Evolutionary conservation across 78 protist genomes (phyloP).

Genomic region (Pelomyxa schiedti): DNA sequence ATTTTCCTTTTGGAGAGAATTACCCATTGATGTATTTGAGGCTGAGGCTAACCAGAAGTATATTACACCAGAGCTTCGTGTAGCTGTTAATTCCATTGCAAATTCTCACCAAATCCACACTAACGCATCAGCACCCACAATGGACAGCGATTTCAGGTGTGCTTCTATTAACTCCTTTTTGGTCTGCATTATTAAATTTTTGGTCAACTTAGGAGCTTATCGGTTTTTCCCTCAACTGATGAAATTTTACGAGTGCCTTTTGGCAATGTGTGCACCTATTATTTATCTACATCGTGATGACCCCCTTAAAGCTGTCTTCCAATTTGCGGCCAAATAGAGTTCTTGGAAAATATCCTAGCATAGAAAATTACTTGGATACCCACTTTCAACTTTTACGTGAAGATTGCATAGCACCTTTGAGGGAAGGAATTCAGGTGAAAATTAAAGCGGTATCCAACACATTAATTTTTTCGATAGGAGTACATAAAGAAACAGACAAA

Average conservation of each 20-base stretch:
- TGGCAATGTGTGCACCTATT: neutral
- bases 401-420: conserved; percentile 8
- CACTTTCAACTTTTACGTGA: conserved; percentile 17
- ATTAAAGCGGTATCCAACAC: too few relatives aligned
- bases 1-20: too few relatives aligned
- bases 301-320: neutral
- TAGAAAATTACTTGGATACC: neutral
- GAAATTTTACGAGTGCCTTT: neutral
- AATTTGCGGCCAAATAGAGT: neutral
- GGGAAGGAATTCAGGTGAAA: conserved; percentile 13
- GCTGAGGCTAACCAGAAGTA: too few relatives aligned
- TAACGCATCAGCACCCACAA: too few relatives aligned
- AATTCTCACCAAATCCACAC: too few relatives aligned
- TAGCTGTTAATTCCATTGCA: too few relatives aligned
- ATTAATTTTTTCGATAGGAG: too few relatives aligned
- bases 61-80: too few relatives aligned
- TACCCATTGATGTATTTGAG: too few relatives aligned
- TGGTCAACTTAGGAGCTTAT: neutral
- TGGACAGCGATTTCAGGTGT: too few relatives aligned
- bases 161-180: too few relatives aligned
- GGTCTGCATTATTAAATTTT: too few relatives aligned
- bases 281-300: neutral
- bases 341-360: neutral
- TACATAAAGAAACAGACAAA: neutral
- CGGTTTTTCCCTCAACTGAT: neutral